phyloP scores from a whole-genome alignment of 2,329 filamentous ascomycete species.

The Achaetomium macrosporum region DNA sequence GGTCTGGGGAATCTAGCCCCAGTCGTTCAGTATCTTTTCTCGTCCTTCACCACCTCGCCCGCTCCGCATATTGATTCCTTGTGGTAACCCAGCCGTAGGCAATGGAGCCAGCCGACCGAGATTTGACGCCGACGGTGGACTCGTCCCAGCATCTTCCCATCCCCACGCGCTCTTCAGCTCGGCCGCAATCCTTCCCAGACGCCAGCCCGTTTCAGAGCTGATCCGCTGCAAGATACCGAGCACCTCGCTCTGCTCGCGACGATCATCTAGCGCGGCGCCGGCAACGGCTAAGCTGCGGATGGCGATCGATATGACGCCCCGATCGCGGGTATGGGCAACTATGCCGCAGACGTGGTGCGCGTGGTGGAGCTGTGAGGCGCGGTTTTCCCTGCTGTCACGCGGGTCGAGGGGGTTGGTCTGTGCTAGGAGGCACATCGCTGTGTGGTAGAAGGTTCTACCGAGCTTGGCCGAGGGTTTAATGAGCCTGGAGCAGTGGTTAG shows the following conservation, averaged over 20 bases:
- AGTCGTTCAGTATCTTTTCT: no score
- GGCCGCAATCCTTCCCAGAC: conserved; percentile 62
- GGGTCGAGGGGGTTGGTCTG: conserved; percentile 69
- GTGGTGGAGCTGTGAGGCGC: conserved; percentile 63
- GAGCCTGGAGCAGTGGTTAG: conserved; percentile 47
- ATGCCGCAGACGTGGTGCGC: conserved; percentile 86
- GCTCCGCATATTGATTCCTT: no score
- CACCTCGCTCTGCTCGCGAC: conserved; percentile 73
- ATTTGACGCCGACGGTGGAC: background rate
- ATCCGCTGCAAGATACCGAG: conserved; percentile 71
- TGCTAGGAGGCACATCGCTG: conserved; percentile 71
- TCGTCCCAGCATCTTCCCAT: conserved; percentile 43
- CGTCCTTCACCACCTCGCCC: no score
- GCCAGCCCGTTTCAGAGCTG: conserved; percentile 71
- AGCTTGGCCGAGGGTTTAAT: conserved; percentile 77
- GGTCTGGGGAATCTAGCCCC: no score
- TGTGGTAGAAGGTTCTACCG: conserved; percentile 83
- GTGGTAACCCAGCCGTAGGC: no score
- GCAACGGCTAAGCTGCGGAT: conserved; percentile 75
- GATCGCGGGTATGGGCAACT: conserved; percentile 67
- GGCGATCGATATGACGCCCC: conserved; percentile 71
- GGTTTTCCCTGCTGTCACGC: conserved; percentile 60
- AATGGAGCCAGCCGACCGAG: background rate
- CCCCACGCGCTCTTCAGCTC: conserved; percentile 74
- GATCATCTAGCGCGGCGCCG: conserved; percentile 62